Evolutionary conservation across 345 rosid genomes (phyloP).

Genomic region (Sonneratia alba): DNA sequence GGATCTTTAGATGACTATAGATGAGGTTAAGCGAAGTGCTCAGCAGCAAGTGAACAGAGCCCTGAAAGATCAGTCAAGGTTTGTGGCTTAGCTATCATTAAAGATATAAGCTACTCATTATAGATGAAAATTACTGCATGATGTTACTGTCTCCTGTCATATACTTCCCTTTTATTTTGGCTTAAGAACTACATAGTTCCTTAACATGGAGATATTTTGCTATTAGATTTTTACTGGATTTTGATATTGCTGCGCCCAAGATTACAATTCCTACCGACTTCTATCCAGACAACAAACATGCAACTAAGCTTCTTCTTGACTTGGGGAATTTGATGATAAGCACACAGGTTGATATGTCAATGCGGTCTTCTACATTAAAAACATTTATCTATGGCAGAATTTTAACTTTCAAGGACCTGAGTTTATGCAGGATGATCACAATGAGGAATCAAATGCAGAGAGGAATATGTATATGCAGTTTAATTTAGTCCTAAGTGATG

Average conservation of each 20-base stretch:
- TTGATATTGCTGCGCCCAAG: slow-evolving; percentile 99
- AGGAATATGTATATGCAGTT: slow-evolving; percentile 73
- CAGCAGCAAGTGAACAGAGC: slow-evolving; percentile 89
- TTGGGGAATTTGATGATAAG: slow-evolving; percentile 85
- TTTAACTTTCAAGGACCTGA: slow-evolving; percentile 5
- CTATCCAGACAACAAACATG: slow-evolving; percentile 50
- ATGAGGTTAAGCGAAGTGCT: slow-evolving; percentile 92
- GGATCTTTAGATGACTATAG: slow-evolving; percentile 69
- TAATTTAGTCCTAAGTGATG: slow-evolving; percentile 87
- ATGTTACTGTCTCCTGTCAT: neutral
- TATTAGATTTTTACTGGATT: slow-evolving; percentile 80
- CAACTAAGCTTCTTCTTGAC: slow-evolving; percentile 90
- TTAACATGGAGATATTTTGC: neutral
- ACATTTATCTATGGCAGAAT: neutral
- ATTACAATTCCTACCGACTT: slow-evolving; percentile 93
- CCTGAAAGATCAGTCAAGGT: slow-evolving; percentile 88
- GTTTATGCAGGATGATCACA: slow-evolving; percentile 60
- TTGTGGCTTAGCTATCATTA: slow-evolving; percentile 1
- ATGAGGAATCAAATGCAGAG: slow-evolving; percentile 40
- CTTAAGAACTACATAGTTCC: neutral
- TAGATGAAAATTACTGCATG: neutral
- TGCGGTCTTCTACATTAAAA: neutral
- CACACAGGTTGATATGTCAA: slow-evolving; percentile 51
- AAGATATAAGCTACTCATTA: neutral
- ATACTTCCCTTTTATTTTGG: neutral